A percentile compares a stretch with the other conserved stretches of the same genome.
phyloP scores from a whole-genome alignment of 352 stramenopile species.

The Phytophthora sp. region DNA sequence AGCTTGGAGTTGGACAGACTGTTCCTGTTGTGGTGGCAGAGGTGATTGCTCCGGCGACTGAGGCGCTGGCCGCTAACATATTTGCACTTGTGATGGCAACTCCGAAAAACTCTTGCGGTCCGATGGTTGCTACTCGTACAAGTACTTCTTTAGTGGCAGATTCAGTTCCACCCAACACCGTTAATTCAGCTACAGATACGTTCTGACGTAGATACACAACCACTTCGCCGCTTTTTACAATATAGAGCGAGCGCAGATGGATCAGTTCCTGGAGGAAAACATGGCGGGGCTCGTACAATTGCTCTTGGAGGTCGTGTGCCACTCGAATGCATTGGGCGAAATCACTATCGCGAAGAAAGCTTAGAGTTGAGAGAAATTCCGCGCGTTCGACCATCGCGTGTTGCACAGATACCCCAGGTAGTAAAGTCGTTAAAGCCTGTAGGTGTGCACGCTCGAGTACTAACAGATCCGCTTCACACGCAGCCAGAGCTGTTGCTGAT shows the following conservation, averaged over 20 bases:
- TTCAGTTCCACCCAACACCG: constrained; percentile 1
- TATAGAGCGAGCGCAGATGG: constrained; percentile 62
- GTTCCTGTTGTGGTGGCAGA: constrained; percentile 2
- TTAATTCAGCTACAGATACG: constrained; percentile 24
- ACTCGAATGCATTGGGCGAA: constrained; percentile 80
- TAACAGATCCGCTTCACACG: constrained; percentile 71
- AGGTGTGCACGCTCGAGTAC: constrained; percentile 75
- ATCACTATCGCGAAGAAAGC: constrained; percentile 63
- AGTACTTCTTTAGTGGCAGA: constrained; percentile 42
- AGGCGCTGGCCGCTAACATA: constrained; percentile 14
- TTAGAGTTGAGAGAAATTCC: constrained; percentile 64
- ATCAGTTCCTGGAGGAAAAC: constrained; percentile 63
- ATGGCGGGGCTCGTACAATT: constrained; percentile 60
- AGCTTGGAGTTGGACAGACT: constrained; percentile 2
- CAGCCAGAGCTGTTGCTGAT: constrained; percentile 67
- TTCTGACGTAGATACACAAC: constrained; percentile 59
- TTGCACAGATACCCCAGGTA: constrained; percentile 70
- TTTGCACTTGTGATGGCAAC: constrained; percentile 52
- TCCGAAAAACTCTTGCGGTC: constrained; percentile 73
- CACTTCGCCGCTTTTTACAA: constrained; percentile 75
- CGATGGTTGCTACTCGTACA: constrained; percentile 72
- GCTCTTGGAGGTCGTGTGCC: constrained; percentile 69
- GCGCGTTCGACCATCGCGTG: constrained; percentile 77
- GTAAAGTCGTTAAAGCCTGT: constrained; percentile 33
- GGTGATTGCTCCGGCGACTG: constrained; percentile 6